Conservation (phyloP, 2,329 filamentous ascomycete species). For the Fulvia fulva region DNA sequence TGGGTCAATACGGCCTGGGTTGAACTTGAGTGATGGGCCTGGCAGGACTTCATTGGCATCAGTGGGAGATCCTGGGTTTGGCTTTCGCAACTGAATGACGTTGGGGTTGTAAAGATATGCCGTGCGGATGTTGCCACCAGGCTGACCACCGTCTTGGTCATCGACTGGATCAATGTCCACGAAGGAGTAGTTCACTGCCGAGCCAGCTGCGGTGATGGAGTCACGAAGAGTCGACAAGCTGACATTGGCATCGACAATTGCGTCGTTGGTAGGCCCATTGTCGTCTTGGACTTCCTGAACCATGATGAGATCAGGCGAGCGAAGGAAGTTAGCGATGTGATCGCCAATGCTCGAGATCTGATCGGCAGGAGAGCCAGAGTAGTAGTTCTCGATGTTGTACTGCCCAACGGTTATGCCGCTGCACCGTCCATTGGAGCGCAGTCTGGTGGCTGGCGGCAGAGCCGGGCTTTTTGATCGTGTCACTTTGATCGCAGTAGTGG, state of each 20-base stretch:
- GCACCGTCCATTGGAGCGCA: slow-evolving; percentile 56
- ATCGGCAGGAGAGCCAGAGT: slow-evolving; percentile 52
- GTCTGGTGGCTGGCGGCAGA: slow-evolving; percentile 49
- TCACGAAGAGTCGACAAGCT: slow-evolving; percentile 56
- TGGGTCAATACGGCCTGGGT: slow-evolving; percentile 66
- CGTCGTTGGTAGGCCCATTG: slow-evolving; percentile 59
- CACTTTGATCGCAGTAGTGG: slow-evolving; percentile 55
- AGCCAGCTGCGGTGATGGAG: slow-evolving; percentile 48
- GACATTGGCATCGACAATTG: slow-evolving; percentile 52
- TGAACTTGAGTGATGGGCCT: slow-evolving; percentile 59
- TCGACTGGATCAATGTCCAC: slow-evolving; percentile 58
- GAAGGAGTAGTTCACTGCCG: slow-evolving; percentile 55
- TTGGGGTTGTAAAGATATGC: slow-evolving; percentile 66
- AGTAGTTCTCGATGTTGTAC: slow-evolving; percentile 69
- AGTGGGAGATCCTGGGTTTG: slow-evolving; percentile 52
- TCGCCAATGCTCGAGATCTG: slow-evolving; percentile 48
- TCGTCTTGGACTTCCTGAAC: slow-evolving; percentile 69
- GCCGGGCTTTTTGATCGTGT: slow-evolving; percentile 43
- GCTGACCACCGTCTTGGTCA: slow-evolving; percentile 60
- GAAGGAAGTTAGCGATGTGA: slow-evolving; percentile 63
- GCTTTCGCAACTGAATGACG: slow-evolving; percentile 56
- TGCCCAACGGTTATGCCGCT: slow-evolving; percentile 59
- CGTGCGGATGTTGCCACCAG: slow-evolving; percentile 67
- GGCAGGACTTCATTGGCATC: slow-evolving; percentile 57
- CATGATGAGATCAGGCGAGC: slow-evolving; percentile 62